Base-by-base conservation (phyloP, 2,329 filamentous ascomycete genomes). In the Talaromyces sp. region DNA sequence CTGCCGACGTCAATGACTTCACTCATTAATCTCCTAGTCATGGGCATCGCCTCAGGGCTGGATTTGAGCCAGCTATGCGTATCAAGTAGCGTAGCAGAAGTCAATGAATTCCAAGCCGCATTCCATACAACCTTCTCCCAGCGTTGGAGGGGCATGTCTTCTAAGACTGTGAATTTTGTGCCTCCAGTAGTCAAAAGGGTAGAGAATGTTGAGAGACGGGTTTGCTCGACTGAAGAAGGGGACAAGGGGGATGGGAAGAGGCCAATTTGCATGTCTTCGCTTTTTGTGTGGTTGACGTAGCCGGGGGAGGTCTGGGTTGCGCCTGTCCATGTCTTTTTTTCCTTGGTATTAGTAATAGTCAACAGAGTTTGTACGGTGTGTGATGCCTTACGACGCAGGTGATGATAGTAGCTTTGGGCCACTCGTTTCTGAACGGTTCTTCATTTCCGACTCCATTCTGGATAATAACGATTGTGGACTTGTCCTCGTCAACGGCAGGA, bases 261-360 rank as follows among this genome's bases (percentile, higher is more conserved):
- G 0, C 85, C 85, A 3, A 87, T 81, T 63, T 87, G 81, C 72
- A 84, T 82, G 66, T 85, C 78, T 70, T 87, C 85, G 13, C 81
- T 81, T 61, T 80, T 81, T 24, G 76, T 83, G 68, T 87, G 85
- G 9, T 74, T 71, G 27, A 86, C 75, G 2, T 81, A 67, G 0
- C 85, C 85, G 0, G 84, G 84, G 8, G 76, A 71, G 2, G 74
- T 74, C 68, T 87, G 85, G 0, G 73, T 78, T 9, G 83, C 84
- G 4, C 85, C 85, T 0, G 85, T 81, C 85, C 82, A 85, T 1
- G 81, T 81, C 80, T 82, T 35, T 33, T 33, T 52, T 16, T 16
- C 27, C 10, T 22, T 9, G 35, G 19, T 16, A 5, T 56, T 47
- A 24, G 56, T 5, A 11, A 22, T 8, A 6, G 8, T n/a, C 24